These are phyloP conservation scores for Trichoderma harzianum DNA, from an alignment of 2,329 filamentous ascomycete genomes.

Conservation along the genomic window DNA sequence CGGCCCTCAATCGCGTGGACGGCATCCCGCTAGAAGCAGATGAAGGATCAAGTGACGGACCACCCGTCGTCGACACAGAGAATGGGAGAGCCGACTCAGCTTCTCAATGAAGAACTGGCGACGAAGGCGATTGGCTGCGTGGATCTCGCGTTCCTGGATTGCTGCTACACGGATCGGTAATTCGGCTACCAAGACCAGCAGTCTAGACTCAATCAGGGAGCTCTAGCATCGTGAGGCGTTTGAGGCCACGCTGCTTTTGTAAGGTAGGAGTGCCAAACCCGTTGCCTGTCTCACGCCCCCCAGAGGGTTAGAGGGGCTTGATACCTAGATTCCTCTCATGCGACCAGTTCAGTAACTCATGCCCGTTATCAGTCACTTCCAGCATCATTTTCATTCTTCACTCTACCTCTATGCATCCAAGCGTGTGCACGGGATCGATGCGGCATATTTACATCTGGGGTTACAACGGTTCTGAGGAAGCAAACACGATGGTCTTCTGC, in stretches of 20 bases:
- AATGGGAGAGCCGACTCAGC: conserved; percentile 1
- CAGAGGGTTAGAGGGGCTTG: not conserved
- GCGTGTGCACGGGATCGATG: not conserved
- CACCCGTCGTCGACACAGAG: not conserved
- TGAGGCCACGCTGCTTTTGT: conserved; percentile 14
- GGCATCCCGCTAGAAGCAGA: not conserved
- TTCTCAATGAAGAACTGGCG: conserved; percentile 6
- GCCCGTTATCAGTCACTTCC: not conserved
- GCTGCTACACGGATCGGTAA: conserved; percentile 16
- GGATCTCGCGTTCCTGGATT: conserved; percentile 16
- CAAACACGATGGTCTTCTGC: not conserved
- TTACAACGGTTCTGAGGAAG: not conserved
- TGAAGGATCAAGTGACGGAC: conserved; percentile 16
- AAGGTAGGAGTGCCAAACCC: conserved; percentile 8
- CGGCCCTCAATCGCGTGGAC: not conserved
- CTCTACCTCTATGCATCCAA: not conserved
- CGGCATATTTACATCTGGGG: not conserved
- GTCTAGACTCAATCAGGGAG: conserved; percentile 12
- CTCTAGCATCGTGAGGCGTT: conserved; percentile 6
- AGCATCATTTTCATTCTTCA: not conserved
- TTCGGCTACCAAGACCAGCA: not conserved
- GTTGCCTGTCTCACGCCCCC: not conserved
- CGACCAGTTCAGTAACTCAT: not conserved
- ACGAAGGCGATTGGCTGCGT: conserved; percentile 3
- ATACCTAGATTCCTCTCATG: not conserved